A percentile compares a stretch with the other conserved stretches of the same genome.
These are phyloP conservation scores for Mycena vitilis DNA, from an alignment of 768 basidiomycete species.

Conservation along the genomic window DNA sequence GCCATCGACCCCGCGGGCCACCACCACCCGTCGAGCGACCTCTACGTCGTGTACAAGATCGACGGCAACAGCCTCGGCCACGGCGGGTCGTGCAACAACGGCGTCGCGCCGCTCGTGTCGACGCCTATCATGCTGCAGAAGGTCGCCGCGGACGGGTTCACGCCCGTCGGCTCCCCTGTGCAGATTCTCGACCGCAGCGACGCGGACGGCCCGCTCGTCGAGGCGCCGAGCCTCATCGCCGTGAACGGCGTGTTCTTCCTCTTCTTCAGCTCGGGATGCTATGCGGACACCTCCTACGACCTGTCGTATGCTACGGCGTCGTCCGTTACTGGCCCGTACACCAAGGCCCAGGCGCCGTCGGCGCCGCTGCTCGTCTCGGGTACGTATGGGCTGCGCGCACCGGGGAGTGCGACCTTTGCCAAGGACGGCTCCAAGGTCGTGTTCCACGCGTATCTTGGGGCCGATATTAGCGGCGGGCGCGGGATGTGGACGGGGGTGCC, in stretches of 20 bases:
- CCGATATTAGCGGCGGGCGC: slow-evolving; percentile 18
- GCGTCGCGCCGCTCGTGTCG: slow-evolving; percentile 34
- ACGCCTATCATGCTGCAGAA: slow-evolving; percentile 45
- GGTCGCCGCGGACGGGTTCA: slow-evolving; percentile 41
- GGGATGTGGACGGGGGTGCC: slow-evolving; percentile 30
- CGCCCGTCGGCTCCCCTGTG: slow-evolving; percentile 36
- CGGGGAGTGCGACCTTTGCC: slow-evolving; percentile 35
- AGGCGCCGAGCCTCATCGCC: slow-evolving; percentile 43
- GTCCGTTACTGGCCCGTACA: slow-evolving; percentile 44
- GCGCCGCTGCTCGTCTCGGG: slow-evolving; percentile 40
- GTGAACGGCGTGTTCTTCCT: slow-evolving; percentile 30
- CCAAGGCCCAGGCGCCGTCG: slow-evolving; percentile 39
- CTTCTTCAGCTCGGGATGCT: slow-evolving; percentile 47
- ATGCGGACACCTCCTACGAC: slow-evolving; percentile 42
- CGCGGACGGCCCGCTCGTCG: slow-evolving; percentile 44
- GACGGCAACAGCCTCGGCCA: slow-evolving; percentile 47
- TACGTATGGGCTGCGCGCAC: slow-evolving; percentile 32
- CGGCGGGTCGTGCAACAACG: slow-evolving; percentile 43
- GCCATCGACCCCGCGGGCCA: slow-evolving; percentile 44
- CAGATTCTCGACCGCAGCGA: slow-evolving; percentile 42
- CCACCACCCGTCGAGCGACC: slow-evolving; percentile 39
- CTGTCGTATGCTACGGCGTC: slow-evolving; percentile 45
- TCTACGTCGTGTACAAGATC: slow-evolving; percentile 46
- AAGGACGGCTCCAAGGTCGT: slow-evolving; percentile 30
- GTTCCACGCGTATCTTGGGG: slow-evolving; percentile 25